A percentile compares a stretch with the other conserved stretches of the same genome.
Evolutionary conservation across 805 yeast species (phyloP).

Genomic region (Starmera dryadoides): DNA sequence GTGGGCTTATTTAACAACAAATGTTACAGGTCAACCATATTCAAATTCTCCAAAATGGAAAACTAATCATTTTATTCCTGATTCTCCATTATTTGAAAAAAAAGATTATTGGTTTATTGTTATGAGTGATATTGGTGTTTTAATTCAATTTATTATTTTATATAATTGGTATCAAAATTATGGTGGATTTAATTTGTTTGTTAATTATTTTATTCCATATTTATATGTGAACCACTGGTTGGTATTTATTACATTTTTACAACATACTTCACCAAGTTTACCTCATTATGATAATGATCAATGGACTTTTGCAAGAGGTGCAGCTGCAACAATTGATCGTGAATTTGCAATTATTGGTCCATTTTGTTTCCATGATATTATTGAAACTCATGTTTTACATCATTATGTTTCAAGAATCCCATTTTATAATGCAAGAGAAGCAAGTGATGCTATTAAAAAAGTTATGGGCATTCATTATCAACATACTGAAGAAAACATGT

Average conservation of each 20-base stretch:
- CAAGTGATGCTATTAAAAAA: slow-evolving; percentile 68
- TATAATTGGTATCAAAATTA: slow-evolving; percentile 54
- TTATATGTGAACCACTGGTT: slow-evolving; percentile 84
- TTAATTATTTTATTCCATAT: slow-evolving; percentile 74
- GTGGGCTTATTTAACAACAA: slow-evolving; percentile 55
- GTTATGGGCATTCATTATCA: slow-evolving; percentile 82
- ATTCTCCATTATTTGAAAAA: slow-evolving; percentile 66
- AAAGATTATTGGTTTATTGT: slow-evolving; percentile 67
- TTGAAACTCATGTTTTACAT: slow-evolving; percentile 86
- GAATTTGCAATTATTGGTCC: slow-evolving; percentile 76
- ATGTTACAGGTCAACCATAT: slow-evolving; percentile 72
- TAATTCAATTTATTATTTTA: slow-evolving; percentile 41
- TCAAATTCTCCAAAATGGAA: slow-evolving; percentile 39
- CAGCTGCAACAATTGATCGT: slow-evolving; percentile 84
- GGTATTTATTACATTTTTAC: slow-evolving; percentile 78
- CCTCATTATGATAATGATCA: slow-evolving; percentile 72
- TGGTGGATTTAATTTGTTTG: slow-evolving; percentile 55
- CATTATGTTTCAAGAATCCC: slow-evolving; percentile 82
- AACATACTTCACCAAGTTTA: slow-evolving; percentile 72
- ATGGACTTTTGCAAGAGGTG: slow-evolving; percentile 88
- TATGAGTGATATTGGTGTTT: slow-evolving; percentile 66
- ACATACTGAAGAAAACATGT: slow-evolving; percentile 64
- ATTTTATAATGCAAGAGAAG: slow-evolving; percentile 80
- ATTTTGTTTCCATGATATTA: slow-evolving; percentile 78
- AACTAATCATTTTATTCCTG: slow-evolving; percentile 66